phyloP scores from a whole-genome alignment of 331 rosid genomes.

The Prunus yedoensis region DNA sequence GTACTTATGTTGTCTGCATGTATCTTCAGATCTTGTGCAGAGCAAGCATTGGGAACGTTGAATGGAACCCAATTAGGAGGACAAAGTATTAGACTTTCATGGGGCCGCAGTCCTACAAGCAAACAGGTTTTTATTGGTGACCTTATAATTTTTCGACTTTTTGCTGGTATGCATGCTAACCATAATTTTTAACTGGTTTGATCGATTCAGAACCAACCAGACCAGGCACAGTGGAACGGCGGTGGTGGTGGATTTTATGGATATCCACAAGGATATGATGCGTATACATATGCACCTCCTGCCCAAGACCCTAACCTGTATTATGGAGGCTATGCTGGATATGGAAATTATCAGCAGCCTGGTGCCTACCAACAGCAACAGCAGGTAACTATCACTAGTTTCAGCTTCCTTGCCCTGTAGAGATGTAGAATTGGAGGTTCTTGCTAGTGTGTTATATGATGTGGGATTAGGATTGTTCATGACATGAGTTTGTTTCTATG shows the following conservation, averaged over 20 bases:
- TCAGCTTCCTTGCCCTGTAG: background rate
- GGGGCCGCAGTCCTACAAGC: conserved; percentile 77
- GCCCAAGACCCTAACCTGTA: conserved; percentile 60
- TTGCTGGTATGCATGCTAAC: background rate
- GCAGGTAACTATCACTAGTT: conserved; percentile 34
- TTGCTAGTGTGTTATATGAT: background rate
- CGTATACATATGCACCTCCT: conserved; percentile 54
- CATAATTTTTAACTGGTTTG: background rate
- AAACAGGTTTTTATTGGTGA: conserved; percentile 44
- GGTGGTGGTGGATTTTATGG: conserved; percentile 47
- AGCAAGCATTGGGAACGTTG: conserved; percentile 56
- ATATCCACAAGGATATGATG: conserved; percentile 58
- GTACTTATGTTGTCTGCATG: background rate
- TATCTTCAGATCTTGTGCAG: conserved; percentile 47
- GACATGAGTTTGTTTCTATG: background rate
- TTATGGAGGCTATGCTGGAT: conserved; percentile 57
- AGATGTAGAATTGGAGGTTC: background rate
- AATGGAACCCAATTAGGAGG: conserved; percentile 58
- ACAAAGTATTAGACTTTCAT: conserved; percentile 63
- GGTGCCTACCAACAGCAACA: conserved; percentile 60
- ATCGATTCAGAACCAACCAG: conserved; percentile 47
- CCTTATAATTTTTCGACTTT: background rate
- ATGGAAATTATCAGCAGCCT: conserved; percentile 67
- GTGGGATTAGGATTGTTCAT: background rate
- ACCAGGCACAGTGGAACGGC: conserved; percentile 62